These are phyloP conservation scores for Pisolithus orientalis DNA, from an alignment of 768 basidiomycete genomes.

Conservation along the genomic window DNA sequence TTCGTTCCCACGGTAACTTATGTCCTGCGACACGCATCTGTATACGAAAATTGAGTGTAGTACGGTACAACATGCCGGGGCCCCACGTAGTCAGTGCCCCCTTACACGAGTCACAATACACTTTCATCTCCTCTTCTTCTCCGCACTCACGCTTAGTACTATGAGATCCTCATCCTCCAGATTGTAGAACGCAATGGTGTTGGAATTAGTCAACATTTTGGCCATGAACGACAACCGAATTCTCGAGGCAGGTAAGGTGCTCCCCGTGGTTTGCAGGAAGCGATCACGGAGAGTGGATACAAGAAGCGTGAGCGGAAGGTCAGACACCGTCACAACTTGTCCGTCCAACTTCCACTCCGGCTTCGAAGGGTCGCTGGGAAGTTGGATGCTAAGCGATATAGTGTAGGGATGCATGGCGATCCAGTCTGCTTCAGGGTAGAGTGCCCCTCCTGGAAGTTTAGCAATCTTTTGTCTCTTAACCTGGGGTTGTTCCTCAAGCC, in stretches of 20 bases:
- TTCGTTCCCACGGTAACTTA: neutral
- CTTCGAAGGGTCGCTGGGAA: conserved; percentile 76
- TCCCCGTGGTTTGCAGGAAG: conserved; percentile 72
- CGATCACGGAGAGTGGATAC: conserved; percentile 90
- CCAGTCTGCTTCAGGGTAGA: conserved; percentile 89
- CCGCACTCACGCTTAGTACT: conserved; percentile 68
- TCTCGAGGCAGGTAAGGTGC: conserved; percentile 70
- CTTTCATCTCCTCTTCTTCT: conserved; percentile 59
- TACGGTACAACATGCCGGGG: conserved; percentile 6
- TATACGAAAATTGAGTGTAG: conserved; percentile 1
- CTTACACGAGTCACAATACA: neutral
- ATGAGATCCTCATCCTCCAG: conserved; percentile 87
- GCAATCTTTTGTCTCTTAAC: conserved; percentile 86
- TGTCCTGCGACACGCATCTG: neutral
- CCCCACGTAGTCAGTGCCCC: neutral
- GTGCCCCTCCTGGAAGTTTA: conserved; percentile 76
- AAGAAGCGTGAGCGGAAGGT: conserved; percentile 76
- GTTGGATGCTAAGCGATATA: conserved; percentile 76
- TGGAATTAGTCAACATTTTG: conserved; percentile 84
- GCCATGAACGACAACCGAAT: conserved; percentile 74
- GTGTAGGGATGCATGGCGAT: conserved; percentile 87
- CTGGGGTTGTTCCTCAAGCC: conserved; percentile 61
- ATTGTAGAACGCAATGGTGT: conserved; percentile 81
- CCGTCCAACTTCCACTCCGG: conserved; percentile 95
- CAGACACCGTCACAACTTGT: conserved; percentile 64